Evolutionary conservation across 805 yeast genomes (phyloP).

Genomic region (Yarrowia osloensis): DNA sequence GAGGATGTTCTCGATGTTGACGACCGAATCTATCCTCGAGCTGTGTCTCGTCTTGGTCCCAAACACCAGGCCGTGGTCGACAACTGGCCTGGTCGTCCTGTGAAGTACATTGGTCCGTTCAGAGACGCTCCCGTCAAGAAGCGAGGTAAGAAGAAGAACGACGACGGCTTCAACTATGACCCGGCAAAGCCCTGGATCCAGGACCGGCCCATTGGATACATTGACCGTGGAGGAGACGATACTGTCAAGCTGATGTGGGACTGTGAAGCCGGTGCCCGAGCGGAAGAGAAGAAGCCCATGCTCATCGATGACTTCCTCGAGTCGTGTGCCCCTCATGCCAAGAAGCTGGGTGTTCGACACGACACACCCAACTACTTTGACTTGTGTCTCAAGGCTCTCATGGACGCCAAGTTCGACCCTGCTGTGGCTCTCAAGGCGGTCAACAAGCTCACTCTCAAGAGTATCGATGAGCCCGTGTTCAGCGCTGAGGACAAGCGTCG

Average conservation of each 20-base stretch:
- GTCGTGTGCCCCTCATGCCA: constrained; percentile 60
- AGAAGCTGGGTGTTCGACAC: constrained; percentile 53
- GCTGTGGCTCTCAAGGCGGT: constrained; percentile 53
- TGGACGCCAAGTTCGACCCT: constrained; percentile 55
- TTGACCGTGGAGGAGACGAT: constrained; percentile 79
- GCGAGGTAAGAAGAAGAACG: constrained; percentile 37
- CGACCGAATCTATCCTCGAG: constrained; percentile 79
- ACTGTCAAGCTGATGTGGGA: constrained; percentile 69
- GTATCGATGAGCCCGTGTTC: constrained; percentile 77
- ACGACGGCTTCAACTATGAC: neutral
- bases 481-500: constrained; percentile 58
- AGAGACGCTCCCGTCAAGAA: constrained; percentile 34
- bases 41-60: constrained; percentile 72
- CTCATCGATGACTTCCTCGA: constrained; percentile 56
- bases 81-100: constrained; percentile 65
- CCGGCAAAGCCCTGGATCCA: constrained; percentile 61
- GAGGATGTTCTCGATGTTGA: constrained; percentile 78
- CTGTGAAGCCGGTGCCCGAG: constrained; percentile 36
- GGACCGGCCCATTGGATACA: constrained; percentile 74
- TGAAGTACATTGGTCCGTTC: constrained; percentile 58
- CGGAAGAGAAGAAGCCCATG: constrained; percentile 35
- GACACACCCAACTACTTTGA: constrained; percentile 84
- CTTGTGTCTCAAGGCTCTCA: constrained; percentile 58
- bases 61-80: constrained; percentile 63
- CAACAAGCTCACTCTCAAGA: constrained; percentile 53